A percentile compares a stretch with the other conserved stretches of the same genome.
Conservation (phyloP, 2,329 filamentous ascomycete genomes). For the Bipolaris oryzae region DNA sequence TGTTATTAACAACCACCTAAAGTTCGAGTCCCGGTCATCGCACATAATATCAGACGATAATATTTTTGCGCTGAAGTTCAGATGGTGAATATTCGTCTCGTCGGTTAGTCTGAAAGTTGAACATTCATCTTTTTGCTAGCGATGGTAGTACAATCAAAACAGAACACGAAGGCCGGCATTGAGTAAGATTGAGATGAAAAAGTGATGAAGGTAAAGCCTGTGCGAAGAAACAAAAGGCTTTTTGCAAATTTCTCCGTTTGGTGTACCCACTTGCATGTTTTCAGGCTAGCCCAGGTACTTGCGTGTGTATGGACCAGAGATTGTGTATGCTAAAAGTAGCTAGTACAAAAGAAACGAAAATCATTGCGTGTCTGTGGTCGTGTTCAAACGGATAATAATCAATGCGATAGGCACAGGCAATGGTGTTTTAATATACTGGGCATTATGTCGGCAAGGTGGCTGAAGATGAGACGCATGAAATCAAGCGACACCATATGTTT, state of each 20-base stretch:
- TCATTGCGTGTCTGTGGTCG: not conserved
- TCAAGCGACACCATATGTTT: not conserved
- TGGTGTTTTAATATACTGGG: not conserved
- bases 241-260: not conserved
- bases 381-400: not conserved
- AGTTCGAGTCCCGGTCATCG: conserved; percentile 37
- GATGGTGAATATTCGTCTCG: not conserved
- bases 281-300: not conserved
- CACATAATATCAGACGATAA: conserved; percentile 5
- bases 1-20: too few relatives aligned
- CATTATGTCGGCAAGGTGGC: not conserved
- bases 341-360: not conserved
- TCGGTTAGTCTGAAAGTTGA: not conserved
- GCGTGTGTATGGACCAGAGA: not conserved
- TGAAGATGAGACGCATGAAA: not conserved
- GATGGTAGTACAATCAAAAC: not conserved
- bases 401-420: not conserved
- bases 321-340: not conserved
- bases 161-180: not conserved
- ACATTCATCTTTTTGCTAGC: conserved; percentile 1
- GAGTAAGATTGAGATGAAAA: not conserved
- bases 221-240: not conserved
- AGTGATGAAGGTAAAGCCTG: not conserved
- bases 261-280: not conserved
- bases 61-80: not conserved